Percentiles rank a stretch among this genome's conserved stretches.
phyloP scores from a whole-genome alignment of 805 yeast species.

The Komagataella pastoris region DNA sequence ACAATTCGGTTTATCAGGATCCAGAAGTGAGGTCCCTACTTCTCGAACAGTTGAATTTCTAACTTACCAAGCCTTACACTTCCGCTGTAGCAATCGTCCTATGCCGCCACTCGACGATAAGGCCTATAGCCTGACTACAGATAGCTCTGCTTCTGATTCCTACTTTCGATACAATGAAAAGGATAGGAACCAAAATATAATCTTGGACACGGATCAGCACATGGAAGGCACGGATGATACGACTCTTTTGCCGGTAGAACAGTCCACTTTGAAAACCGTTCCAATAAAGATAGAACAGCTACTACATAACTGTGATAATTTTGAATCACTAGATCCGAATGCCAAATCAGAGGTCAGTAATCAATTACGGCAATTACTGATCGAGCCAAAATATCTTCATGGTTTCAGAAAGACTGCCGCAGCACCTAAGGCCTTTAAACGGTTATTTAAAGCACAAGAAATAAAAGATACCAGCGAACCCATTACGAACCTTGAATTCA shows the following conservation, averaged over 20 bases:
- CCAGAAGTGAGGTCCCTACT: conserved; percentile 18
- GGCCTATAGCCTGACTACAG: not conserved
- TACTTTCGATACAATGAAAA: not conserved
- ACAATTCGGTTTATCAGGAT: conserved; percentile 48
- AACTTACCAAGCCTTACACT: not conserved
- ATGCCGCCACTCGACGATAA: not conserved
- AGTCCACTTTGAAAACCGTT: not conserved
- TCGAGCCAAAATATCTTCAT: conserved; percentile 42
- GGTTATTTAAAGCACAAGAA: conserved; percentile 58
- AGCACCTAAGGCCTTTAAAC: conserved; percentile 30
- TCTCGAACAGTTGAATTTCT: not conserved
- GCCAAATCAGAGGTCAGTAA: conserved; percentile 1
- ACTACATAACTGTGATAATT: not conserved
- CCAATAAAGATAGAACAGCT: not conserved
- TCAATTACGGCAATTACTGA: conserved; percentile 10
- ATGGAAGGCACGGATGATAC: not conserved
- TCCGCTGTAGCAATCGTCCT: not conserved
- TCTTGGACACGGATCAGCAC: not conserved
- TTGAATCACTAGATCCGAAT: not conserved
- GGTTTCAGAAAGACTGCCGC: conserved; percentile 30
- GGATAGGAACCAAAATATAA: not conserved
- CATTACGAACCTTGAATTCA: conserved; percentile 64
- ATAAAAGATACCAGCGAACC: conserved; percentile 24
- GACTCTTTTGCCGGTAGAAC: not conserved
- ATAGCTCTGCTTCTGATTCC: not conserved